A percentile compares a stretch with the other conserved stretches of the same genome.
Conservation (phyloP, 306 rosid species). For the Castanea sativa region DNA sequence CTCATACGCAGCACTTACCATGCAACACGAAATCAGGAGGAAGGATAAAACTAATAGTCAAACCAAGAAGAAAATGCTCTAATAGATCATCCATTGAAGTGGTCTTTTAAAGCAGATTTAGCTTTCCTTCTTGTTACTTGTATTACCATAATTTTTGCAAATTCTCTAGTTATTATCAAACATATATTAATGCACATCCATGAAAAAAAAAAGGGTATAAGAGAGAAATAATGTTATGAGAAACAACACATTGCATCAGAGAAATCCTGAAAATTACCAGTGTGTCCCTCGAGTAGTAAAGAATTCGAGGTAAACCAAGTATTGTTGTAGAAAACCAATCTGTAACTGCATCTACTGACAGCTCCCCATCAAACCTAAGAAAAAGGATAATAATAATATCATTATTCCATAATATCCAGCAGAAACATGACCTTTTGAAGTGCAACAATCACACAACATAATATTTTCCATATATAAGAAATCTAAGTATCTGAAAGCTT, state of each 20-base stretch:
- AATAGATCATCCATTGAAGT: not conserved
- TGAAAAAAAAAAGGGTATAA: not conserved
- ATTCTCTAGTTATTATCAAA: not conserved
- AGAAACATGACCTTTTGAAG: constrained; percentile 4
- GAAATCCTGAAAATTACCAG: constrained; percentile 52
- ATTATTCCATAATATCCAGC: not conserved
- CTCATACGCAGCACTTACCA: not conserved
- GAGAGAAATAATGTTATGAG: not conserved
- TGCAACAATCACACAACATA: constrained; percentile 3
- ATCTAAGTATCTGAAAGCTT: not conserved
- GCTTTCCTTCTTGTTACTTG: not conserved
- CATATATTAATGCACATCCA: not conserved
- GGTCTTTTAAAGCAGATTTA: not conserved
- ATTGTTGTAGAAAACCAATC: constrained; percentile 87
- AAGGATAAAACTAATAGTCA: not conserved
- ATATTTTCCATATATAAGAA: not conserved
- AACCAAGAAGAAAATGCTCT: not conserved
- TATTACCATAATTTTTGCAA: not conserved
- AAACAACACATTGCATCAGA: constrained; percentile 8
- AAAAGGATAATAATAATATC: not conserved
- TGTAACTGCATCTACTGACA: constrained; percentile 60
- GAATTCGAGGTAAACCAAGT: constrained; percentile 73
- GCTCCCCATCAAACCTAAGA: constrained; percentile 71
- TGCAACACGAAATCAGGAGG: not conserved
- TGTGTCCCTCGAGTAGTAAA: constrained; percentile 74